These are phyloP conservation scores for Cephalotrichum gorgonifer DNA, from an alignment of 2,329 filamentous ascomycete genomes.

Conservation along the genomic window DNA sequence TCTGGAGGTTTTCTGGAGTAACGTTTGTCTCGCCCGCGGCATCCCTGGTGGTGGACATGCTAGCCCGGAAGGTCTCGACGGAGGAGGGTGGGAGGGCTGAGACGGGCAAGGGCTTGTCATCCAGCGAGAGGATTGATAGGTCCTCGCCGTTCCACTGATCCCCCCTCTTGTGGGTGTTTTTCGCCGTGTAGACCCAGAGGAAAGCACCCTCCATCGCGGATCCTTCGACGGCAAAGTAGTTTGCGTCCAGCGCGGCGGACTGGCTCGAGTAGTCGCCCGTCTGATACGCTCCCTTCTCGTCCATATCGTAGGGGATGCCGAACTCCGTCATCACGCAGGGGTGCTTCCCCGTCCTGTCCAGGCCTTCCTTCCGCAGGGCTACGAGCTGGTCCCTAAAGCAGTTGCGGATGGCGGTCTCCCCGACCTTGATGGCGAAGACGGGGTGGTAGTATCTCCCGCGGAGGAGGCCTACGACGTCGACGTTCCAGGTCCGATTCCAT, in stretches of 20 bases:
- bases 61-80: slow-evolving; percentile 9
- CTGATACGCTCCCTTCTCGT: slow-evolving; percentile 88
- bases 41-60: slow-evolving; percentile 18
- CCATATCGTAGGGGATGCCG: slow-evolving; percentile 98
- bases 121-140: slow-evolving; percentile 75
- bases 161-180: slow-evolving; percentile 80
- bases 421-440: slow-evolving; percentile 84
- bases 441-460: slow-evolving; percentile 82
- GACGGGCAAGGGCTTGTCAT: slow-evolving; percentile 58
- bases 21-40: slow-evolving; percentile 47
- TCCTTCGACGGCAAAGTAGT: slow-evolving; percentile 85
- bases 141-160: slow-evolving; percentile 98
- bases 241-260: slow-evolving; percentile 86
- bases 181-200: slow-evolving; percentile 75
- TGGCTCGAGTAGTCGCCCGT: slow-evolving; percentile 94
- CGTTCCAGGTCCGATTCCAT: slow-evolving; percentile 96
- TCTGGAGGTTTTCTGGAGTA: slow-evolving; percentile 66
- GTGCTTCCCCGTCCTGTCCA: slow-evolving; percentile 80
- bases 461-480: slow-evolving; percentile 87
- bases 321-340: slow-evolving; percentile 91
- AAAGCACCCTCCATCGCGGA: slow-evolving; percentile 76
- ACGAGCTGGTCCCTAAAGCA: slow-evolving; percentile 82
- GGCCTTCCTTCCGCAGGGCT: slow-evolving; percentile 73
- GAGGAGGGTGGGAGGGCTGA: slow-evolving; percentile 30
- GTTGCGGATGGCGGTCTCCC: slow-evolving; percentile 88